phyloP scores from a whole-genome alignment of 2,329 filamentous ascomycete genomes.

The Endoconidiophora laricicola region DNA sequence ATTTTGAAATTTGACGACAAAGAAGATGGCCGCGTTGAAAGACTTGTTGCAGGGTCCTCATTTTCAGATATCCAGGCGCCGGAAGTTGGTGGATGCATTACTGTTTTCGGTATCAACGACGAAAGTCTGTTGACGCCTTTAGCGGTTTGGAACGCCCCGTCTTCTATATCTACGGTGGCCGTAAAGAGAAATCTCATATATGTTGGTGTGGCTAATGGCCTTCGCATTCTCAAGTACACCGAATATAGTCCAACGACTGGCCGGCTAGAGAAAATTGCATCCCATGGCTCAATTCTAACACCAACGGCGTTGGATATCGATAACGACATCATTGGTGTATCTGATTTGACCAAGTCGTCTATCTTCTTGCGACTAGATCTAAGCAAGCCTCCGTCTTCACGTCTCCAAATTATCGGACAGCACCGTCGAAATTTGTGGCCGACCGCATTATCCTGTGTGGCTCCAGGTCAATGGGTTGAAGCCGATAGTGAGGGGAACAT shows the following conservation, averaged over 20 bases:
- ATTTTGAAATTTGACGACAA: conserved; percentile 51
- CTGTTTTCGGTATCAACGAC: conserved; percentile 64
- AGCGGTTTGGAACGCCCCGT: conserved; percentile 51
- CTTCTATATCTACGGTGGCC: conserved; percentile 63
- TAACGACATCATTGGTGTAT: conserved; percentile 62
- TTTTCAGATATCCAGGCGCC: conserved; percentile 29
- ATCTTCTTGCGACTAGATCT: conserved; percentile 57
- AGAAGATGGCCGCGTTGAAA: conserved; percentile 43
- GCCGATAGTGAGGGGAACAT: conserved; percentile 81
- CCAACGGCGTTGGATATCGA: conserved; percentile 66
- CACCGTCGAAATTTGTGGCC: conserved; percentile 67
- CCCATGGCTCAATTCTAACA: conserved; percentile 67
- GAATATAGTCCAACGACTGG: conserved; percentile 39
- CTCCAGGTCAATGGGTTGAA: conserved; percentile 45
- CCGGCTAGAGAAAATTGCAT: conserved; percentile 51
- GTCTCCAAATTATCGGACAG: conserved; percentile 62
- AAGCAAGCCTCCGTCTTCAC: conserved; percentile 43
- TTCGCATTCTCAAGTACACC: conserved; percentile 40
- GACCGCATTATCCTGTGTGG: conserved; percentile 47
- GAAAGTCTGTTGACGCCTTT: conserved; percentile 59
- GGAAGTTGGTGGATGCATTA: conserved; percentile 18
- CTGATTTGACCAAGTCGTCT: conserved; percentile 87
- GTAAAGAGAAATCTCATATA: conserved; percentile 65
- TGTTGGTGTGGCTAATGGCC: conserved; percentile 77
- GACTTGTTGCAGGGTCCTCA: conserved; percentile 73